phyloP scores from a whole-genome alignment of 805 yeast genomes.

The Candida berthetii region DNA sequence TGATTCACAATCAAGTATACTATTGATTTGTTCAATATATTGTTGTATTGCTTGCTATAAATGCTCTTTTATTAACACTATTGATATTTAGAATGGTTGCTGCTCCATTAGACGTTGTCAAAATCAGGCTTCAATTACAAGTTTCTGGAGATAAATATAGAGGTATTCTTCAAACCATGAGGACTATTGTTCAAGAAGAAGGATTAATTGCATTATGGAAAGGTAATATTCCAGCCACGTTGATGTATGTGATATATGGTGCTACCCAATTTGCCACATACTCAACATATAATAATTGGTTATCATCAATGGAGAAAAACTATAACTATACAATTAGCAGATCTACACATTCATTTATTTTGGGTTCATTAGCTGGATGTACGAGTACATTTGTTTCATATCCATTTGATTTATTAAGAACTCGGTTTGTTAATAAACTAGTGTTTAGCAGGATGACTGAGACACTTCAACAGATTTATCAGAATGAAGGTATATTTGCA shows the following conservation, averaged over 20 bases:
- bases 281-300: constrained; percentile 41
- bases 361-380: constrained; percentile 78
- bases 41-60: too few species aligned
- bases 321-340: constrained; percentile 11
- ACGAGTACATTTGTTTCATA: constrained; percentile 70
- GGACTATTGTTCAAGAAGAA: constrained; percentile 48
- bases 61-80: too few species aligned
- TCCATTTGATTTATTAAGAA: constrained; percentile 87
- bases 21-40: too few species aligned
- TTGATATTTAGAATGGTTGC: constrained; percentile 48
- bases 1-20: not conserved
- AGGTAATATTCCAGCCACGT: constrained; percentile 90
- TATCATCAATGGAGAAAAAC: constrained; percentile 26
- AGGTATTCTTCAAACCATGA: constrained; percentile 32
- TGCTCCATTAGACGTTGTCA: constrained; percentile 77
- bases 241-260: constrained; percentile 81
- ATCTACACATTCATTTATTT: constrained; percentile 33
- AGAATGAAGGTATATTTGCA: constrained; percentile 37
- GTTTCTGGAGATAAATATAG: constrained; percentile 23
- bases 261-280: constrained; percentile 77
- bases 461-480: constrained; percentile 26
- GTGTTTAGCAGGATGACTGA: constrained; percentile 17
- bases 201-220: constrained; percentile 85
- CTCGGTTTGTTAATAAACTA: constrained; percentile 72
- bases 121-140: constrained; percentile 68